Percentiles rank a stretch among this genome's conserved stretches.
Evolutionary conservation across 2,329 filamentous ascomycete species (phyloP).

Genomic region (Cladosporium phlei): DNA sequence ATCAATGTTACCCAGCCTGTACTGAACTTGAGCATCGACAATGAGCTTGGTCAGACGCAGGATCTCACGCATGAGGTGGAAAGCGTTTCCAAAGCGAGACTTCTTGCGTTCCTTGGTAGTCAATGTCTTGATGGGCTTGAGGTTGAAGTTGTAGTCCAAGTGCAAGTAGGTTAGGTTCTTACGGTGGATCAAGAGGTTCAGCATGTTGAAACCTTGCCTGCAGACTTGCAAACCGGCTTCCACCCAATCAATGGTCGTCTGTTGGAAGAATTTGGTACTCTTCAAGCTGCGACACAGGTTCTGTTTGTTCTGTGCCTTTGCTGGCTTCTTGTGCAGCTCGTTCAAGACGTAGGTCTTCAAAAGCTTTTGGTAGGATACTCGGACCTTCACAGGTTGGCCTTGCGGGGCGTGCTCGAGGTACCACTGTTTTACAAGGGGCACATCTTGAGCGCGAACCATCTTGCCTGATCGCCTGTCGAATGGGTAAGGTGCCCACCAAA

Average conservation of each 20-base stretch:
- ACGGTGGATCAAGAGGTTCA: slow-evolving; percentile 93
- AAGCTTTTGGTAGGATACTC: slow-evolving; percentile 96
- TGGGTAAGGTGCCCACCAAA: slow-evolving; percentile 98
- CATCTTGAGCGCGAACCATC: slow-evolving; percentile 96
- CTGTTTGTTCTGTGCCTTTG: slow-evolving; percentile 93
- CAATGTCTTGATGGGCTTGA: slow-evolving; percentile 97
- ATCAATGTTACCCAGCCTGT: slow-evolving; percentile 94
- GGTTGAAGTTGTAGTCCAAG: slow-evolving; percentile 98
- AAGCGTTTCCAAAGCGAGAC: slow-evolving; percentile 97
- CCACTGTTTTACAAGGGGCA: slow-evolving; percentile 95
- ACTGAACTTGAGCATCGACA: slow-evolving; percentile 97
- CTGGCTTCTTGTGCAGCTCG: slow-evolving; percentile 90
- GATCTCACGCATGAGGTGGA: slow-evolving; percentile 98
- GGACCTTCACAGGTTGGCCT: slow-evolving; percentile 89
- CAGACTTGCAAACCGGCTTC: slow-evolving; percentile 98
- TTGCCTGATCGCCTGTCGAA: slow-evolving; percentile 90
- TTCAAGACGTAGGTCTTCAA: slow-evolving; percentile 95
- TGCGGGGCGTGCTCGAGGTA: slow-evolving; percentile 93
- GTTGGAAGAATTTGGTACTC: slow-evolving; percentile 98
- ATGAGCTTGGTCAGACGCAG: slow-evolving; percentile 93
- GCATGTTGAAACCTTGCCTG: slow-evolving; percentile 97
- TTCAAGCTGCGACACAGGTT: slow-evolving; percentile 85
- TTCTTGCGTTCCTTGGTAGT: slow-evolving; percentile 99
- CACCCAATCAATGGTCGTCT: slow-evolving; percentile 98
- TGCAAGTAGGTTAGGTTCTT: slow-evolving; percentile 98